Evolutionary conservation across 805 yeast species (phyloP).

Genomic region (Lipomyces yamadae): DNA sequence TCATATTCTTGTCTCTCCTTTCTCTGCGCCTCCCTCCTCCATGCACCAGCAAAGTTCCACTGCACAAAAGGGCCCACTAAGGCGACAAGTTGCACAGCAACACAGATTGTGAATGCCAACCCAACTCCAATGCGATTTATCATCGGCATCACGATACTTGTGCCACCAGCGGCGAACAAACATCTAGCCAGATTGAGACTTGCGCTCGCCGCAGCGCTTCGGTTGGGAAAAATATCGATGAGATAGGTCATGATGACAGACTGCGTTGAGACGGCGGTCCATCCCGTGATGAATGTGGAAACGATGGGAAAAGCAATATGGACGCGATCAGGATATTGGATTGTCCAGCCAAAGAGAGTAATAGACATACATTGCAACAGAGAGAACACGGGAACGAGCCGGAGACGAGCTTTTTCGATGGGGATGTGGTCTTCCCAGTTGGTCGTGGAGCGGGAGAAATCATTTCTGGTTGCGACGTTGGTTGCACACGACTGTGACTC

Average conservation of each 20-base stretch:
- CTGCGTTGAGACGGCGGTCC: conserved; percentile 18
- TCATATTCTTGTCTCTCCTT: neutral
- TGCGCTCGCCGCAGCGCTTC: conserved; percentile 75
- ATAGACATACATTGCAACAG: conserved; percentile 10
- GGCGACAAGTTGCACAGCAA: conserved; percentile 43
- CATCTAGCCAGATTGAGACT: conserved; percentile 76
- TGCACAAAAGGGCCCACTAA: conserved; percentile 11
- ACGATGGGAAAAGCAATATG: conserved; percentile 35
- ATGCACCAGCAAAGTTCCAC: neutral
- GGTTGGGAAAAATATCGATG: conserved; percentile 75
- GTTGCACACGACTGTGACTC: too few species aligned
- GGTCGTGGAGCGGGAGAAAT: too few species aligned
- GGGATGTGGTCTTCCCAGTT: conserved; percentile 29
- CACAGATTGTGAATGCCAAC: conserved; percentile 77
- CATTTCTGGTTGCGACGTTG: too few species aligned
- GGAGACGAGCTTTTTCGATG: conserved; percentile 32
- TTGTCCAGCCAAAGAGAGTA: conserved; percentile 36
- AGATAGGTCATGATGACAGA: conserved; percentile 62
- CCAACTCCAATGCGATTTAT: conserved; percentile 62
- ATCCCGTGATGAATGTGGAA: conserved; percentile 23
- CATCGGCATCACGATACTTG: conserved; percentile 72
- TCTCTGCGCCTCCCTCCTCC: conserved; percentile 3
- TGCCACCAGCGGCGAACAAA: conserved; percentile 68
- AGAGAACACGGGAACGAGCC: conserved; percentile 1
- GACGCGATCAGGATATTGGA: conserved; percentile 12